Percentiles rank a stretch among this genome's conserved stretches.
Conservation (phyloP, 108 stramenopile genomes). For the Discostella pseudostelligera region DNA sequence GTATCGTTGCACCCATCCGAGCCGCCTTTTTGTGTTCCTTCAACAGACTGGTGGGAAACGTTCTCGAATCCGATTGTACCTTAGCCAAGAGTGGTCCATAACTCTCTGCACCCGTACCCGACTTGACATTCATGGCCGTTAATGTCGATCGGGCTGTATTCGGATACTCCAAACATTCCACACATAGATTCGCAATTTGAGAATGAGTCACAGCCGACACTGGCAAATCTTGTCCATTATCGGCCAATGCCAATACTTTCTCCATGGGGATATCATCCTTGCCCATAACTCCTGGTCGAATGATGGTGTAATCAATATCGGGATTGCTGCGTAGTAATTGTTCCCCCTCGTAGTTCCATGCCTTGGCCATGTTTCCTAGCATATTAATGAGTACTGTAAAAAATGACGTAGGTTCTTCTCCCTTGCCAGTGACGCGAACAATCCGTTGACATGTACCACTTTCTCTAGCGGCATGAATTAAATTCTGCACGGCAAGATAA, state of each 20-base stretch:
- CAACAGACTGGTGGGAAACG: conserved; percentile 38
- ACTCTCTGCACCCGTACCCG: conserved; percentile 39
- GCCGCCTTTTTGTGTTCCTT: conserved; percentile 44
- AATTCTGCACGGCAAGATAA: conserved; percentile 60
- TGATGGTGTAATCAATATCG: conserved; percentile 67
- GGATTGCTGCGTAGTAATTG: conserved; percentile 50
- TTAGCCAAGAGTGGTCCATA: conserved; percentile 50
- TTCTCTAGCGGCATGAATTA: conserved; percentile 46
- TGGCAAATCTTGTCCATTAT: conserved; percentile 68
- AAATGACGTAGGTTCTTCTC: conserved; percentile 57
- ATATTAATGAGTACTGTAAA: conserved; percentile 73
- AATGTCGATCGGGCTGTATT: conserved; percentile 51
- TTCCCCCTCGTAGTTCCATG: conserved; percentile 85
- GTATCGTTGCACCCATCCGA: conserved; percentile 28
- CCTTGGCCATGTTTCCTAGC: conserved; percentile 73
- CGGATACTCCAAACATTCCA: conserved; percentile 47
- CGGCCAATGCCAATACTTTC: conserved; percentile 48
- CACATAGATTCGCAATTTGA: conserved; percentile 61
- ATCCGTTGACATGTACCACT: conserved; percentile 47
- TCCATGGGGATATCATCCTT: conserved; percentile 23
- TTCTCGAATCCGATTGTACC: conserved; percentile 48
- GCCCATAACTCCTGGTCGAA: conserved; percentile 46
- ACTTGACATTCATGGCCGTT: conserved; percentile 58
- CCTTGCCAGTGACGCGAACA: conserved; percentile 79
- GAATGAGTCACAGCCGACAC: conserved; percentile 52